These are phyloP conservation scores for Selenicereus undatus DNA, from an alignment of 148 eudicot genomes.

Conservation along the genomic window DNA sequence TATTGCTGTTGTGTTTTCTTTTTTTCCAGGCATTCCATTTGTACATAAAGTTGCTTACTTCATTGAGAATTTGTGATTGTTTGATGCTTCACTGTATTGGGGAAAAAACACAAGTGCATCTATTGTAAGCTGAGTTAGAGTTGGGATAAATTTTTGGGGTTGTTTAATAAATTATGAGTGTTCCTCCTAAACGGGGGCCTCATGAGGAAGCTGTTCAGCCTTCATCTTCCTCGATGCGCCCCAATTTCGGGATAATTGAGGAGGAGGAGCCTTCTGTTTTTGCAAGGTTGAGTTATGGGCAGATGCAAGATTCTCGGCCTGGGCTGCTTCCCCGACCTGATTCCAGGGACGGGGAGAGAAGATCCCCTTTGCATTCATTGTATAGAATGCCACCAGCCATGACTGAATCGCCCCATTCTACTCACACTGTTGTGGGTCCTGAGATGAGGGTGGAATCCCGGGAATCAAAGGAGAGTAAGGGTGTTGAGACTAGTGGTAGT, in stretches of 20 bases:
- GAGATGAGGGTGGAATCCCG: constrained; percentile 54
- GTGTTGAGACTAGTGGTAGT: constrained; percentile 18
- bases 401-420: constrained; percentile 47
- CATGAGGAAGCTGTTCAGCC: constrained; percentile 36
- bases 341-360: constrained; percentile 50
- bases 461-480: constrained; percentile 54
- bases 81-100: not conserved
- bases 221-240: constrained; percentile 30
- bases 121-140: constrained; percentile 6
- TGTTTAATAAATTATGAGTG: constrained; percentile 27
- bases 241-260: constrained; percentile 22
- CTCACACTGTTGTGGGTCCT: constrained; percentile 36
- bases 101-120: not conserved
- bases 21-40: constrained; percentile 15
- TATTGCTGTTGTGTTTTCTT: not conserved
- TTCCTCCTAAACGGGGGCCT: constrained; percentile 27
- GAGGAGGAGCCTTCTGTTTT: constrained; percentile 28
- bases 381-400: constrained; percentile 44
- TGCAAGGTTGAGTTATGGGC: constrained; percentile 34
- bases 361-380: constrained; percentile 57
- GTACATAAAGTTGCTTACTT: not conserved
- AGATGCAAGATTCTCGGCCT: constrained; percentile 44
- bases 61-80: constrained; percentile 10
- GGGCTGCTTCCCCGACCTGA: constrained; percentile 57
- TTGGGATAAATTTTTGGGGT: constrained; percentile 3